Evolutionary conservation across 2,329 filamentous ascomycete genomes (phyloP).

Genomic region (Verticillium isaacii): DNA sequence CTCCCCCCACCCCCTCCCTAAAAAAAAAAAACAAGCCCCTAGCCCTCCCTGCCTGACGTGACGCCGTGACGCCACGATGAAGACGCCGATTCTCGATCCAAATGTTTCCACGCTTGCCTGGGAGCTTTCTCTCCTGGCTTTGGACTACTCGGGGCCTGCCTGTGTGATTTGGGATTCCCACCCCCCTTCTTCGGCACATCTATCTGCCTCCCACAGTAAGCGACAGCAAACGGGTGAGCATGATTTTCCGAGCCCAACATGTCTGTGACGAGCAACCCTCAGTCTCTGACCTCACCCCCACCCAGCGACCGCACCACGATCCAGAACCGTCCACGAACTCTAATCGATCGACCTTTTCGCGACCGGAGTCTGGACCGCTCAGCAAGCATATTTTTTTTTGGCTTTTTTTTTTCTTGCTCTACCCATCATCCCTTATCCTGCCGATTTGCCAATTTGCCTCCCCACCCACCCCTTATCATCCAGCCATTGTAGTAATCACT

Average conservation of each 20-base stretch:
- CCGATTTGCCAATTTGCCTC: not conserved
- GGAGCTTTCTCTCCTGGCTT: not conserved
- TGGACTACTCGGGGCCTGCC: not conserved
- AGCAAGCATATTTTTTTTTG: conserved; percentile 10
- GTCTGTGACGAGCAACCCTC: not conserved
- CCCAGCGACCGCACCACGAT: not conserved
- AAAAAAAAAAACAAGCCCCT: not conserved
- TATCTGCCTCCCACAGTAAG: too few species aligned
- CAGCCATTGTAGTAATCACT: not conserved
- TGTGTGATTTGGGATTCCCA: not conserved
- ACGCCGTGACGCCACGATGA: not conserved
- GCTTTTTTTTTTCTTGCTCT: not conserved
- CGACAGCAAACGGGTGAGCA: not conserved
- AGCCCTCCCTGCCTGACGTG: not conserved
- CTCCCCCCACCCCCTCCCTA: too few species aligned
- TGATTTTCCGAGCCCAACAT: not conserved
- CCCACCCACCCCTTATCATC: not conserved
- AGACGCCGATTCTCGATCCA: not conserved
- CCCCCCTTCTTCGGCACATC: too few species aligned
- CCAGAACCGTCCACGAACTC: not conserved
- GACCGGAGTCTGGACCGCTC: not conserved
- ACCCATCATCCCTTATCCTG: not conserved
- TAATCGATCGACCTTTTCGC: not conserved
- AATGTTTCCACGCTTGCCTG: not conserved
- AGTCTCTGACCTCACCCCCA: not conserved